Percentiles rank a stretch among this genome's conserved stretches.
Evolutionary conservation across 805 yeast species (phyloP).

Genomic region (Kuraishia floccosa): DNA sequence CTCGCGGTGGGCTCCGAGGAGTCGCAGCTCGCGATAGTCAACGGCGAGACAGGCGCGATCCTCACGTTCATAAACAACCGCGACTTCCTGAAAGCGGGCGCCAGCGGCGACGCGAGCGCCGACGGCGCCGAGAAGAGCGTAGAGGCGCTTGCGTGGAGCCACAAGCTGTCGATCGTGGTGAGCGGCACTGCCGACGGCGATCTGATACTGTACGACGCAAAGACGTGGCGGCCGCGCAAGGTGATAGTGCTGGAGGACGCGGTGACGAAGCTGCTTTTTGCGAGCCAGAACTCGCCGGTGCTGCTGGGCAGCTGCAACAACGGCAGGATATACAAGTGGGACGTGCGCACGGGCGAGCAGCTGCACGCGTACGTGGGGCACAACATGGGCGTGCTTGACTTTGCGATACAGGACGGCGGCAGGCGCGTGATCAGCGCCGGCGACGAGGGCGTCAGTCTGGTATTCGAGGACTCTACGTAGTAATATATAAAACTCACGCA

Average conservation of each 20-base stretch:
- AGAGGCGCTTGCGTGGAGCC: slow-evolving; percentile 73
- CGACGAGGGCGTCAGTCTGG: slow-evolving; percentile 88
- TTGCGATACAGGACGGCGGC: slow-evolving; percentile 56
- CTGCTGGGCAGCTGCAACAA: slow-evolving; percentile 72
- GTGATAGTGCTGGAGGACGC: slow-evolving; percentile 67
- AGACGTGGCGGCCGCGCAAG: slow-evolving; percentile 79
- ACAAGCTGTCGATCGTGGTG: slow-evolving; percentile 54
- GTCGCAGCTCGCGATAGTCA: slow-evolving; percentile 74
- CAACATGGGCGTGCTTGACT: slow-evolving; percentile 87
- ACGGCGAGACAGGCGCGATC: slow-evolving; percentile 61
- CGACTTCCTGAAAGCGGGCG: slow-evolving; percentile 52
- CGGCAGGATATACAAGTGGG: slow-evolving; percentile 81
- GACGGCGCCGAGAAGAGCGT: slow-evolving; percentile 57
- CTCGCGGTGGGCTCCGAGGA: slow-evolving; percentile 82
- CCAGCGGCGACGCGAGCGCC: slow-evolving; percentile 42
- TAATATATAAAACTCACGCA: too few species aligned
- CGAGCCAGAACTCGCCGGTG: slow-evolving; percentile 37
- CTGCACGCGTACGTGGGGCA: slow-evolving; percentile 82
- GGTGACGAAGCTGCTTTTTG: slow-evolving; percentile 67
- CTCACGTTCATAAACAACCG: too few species aligned
- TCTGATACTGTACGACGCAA: slow-evolving; percentile 70
- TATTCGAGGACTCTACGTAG: slow-evolving; percentile 29
- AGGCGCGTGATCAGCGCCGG: slow-evolving; percentile 81
- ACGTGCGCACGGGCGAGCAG: slow-evolving; percentile 74
- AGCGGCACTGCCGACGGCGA: slow-evolving; percentile 86